Evolutionary conservation across 2,329 filamentous ascomycete species (phyloP).

Genomic region (Leptographium lundbergii): DNA sequence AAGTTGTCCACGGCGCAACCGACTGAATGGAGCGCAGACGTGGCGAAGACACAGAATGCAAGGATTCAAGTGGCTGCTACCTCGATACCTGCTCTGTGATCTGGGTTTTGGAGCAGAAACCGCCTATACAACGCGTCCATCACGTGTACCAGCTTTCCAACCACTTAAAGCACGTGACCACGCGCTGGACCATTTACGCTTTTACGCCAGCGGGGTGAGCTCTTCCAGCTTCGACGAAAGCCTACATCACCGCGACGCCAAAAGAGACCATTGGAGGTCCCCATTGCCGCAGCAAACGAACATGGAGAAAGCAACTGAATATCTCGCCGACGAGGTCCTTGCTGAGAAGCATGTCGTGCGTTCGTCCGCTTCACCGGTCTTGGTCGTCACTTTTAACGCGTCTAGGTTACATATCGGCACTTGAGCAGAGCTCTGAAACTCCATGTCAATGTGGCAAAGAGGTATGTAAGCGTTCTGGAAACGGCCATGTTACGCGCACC

Average conservation of each 20-base stretch:
- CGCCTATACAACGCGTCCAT: background rate
- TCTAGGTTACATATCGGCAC: constrained; percentile 72
- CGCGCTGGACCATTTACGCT: constrained; percentile 5
- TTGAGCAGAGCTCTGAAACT: constrained; percentile 73
- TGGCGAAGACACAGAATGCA: background rate
- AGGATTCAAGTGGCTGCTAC: background rate
- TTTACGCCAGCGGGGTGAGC: background rate
- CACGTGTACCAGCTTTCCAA: background rate
- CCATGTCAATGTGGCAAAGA: constrained; percentile 78
- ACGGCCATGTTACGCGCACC: background rate
- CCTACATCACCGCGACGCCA: background rate
- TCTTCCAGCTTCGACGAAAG: background rate
- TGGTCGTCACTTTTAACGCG: constrained; percentile 2
- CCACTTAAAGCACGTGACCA: constrained; percentile 10
- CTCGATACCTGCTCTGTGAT: background rate
- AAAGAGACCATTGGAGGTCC: background rate
- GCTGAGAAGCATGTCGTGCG: constrained; percentile 61
- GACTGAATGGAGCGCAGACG: background rate
- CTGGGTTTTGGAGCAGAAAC: background rate
- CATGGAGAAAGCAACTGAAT: constrained; percentile 56
- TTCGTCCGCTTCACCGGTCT: too few species aligned
- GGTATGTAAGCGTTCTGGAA: constrained; percentile 41
- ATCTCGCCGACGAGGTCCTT: constrained; percentile 62
- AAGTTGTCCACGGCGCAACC: background rate
- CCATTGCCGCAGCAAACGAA: background rate